phyloP scores from a whole-genome alignment of 2,329 filamentous ascomycete genomes.

The Fusarium dimerum region DNA sequence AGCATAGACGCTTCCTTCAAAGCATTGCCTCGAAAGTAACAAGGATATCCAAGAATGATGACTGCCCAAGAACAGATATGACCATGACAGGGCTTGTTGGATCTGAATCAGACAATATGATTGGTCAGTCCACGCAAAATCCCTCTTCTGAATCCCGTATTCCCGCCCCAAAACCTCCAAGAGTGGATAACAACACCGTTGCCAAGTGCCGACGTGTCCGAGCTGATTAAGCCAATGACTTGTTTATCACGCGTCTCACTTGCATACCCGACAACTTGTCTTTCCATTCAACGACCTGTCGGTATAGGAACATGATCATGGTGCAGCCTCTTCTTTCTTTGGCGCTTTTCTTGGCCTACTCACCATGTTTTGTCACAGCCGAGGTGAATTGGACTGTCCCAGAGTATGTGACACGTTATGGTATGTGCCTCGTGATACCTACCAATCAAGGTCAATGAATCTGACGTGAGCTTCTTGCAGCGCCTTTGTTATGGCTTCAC shows the following conservation, averaged over 20 bases:
- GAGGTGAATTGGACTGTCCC: constrained; percentile 10
- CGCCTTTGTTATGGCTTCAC: constrained; percentile 36
- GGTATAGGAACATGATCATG: too few species aligned
- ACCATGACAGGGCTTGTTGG: background rate
- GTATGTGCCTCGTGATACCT: constrained; percentile 21
- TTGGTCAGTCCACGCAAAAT: background rate
- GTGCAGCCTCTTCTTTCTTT: too few species aligned
- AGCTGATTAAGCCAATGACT: background rate
- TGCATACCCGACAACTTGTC: background rate
- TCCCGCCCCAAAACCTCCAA: background rate
- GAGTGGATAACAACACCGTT: background rate
- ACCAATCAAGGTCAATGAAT: background rate
- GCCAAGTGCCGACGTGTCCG: background rate
- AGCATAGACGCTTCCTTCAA: too few species aligned
- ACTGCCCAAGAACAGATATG: background rate
- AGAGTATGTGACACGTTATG: constrained; percentile 32
- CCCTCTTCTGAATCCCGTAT: background rate
- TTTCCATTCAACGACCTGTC: background rate
- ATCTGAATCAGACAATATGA: background rate
- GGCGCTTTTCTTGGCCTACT: too few species aligned
- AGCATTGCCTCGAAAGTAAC: too few species aligned
- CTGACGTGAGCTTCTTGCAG: constrained; percentile 15
- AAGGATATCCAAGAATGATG: too few species aligned
- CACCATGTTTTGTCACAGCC: background rate
- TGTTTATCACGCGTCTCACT: background rate